Evolutionary conservation across 805 yeast species (phyloP).

Genomic region (Cyberlindnera euphorbiae): DNA sequence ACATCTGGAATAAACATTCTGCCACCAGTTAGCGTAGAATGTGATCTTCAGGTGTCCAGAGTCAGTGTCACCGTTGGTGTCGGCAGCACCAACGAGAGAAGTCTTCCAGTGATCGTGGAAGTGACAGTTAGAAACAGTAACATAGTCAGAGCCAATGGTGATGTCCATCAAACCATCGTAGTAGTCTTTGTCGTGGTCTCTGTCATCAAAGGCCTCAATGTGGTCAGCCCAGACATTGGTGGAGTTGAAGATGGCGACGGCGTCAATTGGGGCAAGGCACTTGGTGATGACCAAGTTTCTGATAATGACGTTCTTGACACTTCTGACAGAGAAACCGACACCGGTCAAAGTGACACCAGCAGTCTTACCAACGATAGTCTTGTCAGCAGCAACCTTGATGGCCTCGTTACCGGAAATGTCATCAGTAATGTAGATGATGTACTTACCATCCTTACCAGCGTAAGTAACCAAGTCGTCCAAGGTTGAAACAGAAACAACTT

Average conservation of each 20-base stretch:
- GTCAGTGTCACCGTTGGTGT: slow-evolving; percentile 3
- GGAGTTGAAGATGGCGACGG: neutral
- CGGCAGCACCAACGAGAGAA: slow-evolving; percentile 3
- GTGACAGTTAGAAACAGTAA: slow-evolving; percentile 2
- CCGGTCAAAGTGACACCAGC: slow-evolving; percentile 3
- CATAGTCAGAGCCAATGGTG: slow-evolving; percentile 3
- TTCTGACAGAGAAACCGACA: slow-evolving; percentile 1
- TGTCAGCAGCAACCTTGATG: slow-evolving; percentile 1
- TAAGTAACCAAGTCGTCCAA: slow-evolving; percentile 1
- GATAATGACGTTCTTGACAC: slow-evolving; percentile 2
- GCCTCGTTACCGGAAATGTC: slow-evolving; percentile 3
- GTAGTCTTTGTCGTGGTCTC: slow-evolving; percentile 3
- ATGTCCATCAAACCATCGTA: slow-evolving; percentile 4
- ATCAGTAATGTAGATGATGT: slow-evolving; percentile 1
- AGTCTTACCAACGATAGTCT: slow-evolving; percentile 5
- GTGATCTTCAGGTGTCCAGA: slow-evolving; percentile 3
- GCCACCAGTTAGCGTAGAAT: slow-evolving; percentile 1
- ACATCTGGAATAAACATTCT: slow-evolving; percentile 1
- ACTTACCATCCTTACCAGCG: neutral
- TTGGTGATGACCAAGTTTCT: slow-evolving; percentile 4
- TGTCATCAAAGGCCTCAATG: slow-evolving; percentile 2
- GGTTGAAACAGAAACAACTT: slow-evolving; percentile 1
- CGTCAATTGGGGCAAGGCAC: slow-evolving; percentile 2
- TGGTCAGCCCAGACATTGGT: slow-evolving; percentile 4
- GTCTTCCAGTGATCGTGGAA: slow-evolving; percentile 6